These are phyloP conservation scores for Begonia loranthoides DNA, from an alignment of 306 rosid genomes.

Conservation along the genomic window DNA sequence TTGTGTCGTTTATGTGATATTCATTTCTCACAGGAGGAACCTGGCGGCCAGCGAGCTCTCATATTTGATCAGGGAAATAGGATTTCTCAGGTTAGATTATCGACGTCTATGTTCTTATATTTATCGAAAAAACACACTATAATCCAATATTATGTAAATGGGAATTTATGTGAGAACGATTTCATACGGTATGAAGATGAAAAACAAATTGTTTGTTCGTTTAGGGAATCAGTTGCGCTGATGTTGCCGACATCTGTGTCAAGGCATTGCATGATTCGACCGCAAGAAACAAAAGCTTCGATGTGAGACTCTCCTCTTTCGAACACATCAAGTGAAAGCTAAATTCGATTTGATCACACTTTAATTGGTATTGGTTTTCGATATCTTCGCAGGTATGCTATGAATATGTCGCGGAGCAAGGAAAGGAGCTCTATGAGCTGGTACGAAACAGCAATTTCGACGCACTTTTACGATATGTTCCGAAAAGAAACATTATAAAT, in stretches of 20 bases:
- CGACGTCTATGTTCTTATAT: too few relatives aligned
- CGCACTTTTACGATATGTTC: too few relatives aligned
- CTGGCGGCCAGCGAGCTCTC: constrained; percentile 96
- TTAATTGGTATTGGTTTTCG: neutral
- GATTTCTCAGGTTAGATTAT: constrained; percentile 65
- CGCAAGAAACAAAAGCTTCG: constrained; percentile 97
- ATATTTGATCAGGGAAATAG: constrained; percentile 92
- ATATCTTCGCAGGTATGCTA: constrained; percentile 55
- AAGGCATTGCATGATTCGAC: constrained; percentile 90
- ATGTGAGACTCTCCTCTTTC: constrained; percentile 36
- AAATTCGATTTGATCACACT: constrained; percentile 1
- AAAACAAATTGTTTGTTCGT: neutral
- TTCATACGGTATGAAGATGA: too few relatives aligned
- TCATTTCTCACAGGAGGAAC: constrained; percentile 62
- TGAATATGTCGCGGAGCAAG: constrained; percentile 80
- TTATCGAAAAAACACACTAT: too few relatives aligned
- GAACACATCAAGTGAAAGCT: neutral
- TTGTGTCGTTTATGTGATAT: too few relatives aligned
- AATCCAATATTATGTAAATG: neutral
- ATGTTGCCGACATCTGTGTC: constrained; percentile 97
- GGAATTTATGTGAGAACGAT: neutral
- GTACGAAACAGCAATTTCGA: constrained; percentile 26
- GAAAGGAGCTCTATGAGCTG: constrained; percentile 91
- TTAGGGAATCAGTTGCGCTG: constrained; percentile 97
- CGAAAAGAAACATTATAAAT: too few relatives aligned